Evolutionary conservation across 2,329 filamentous ascomycete species (phyloP).

Genomic region (Diaporthe nobilis): DNA sequence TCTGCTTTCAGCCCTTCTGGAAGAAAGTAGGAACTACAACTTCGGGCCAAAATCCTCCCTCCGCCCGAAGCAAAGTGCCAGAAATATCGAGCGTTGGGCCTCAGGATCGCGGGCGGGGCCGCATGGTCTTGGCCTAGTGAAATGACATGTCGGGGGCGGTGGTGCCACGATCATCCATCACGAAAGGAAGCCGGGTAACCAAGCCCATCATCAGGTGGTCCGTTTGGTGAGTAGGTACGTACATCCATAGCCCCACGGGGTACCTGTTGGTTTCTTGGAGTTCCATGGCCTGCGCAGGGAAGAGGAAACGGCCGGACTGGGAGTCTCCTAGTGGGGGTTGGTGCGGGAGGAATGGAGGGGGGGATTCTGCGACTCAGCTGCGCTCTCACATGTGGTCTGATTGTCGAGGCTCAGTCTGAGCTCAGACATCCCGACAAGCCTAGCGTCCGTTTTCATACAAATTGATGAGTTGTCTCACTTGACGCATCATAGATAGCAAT

Average conservation of each 20-base stretch:
- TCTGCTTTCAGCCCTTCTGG: background rate
- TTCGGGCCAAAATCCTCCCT: background rate
- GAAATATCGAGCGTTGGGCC: conserved; percentile 14
- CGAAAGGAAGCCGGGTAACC: conserved; percentile 28
- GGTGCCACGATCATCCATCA: conserved; percentile 31
- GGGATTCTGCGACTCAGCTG: conserved; percentile 12
- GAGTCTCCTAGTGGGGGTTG: background rate
- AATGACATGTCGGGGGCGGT: conserved; percentile 19
- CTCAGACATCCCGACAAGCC: conserved; percentile 10
- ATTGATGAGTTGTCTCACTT: conserved; percentile 23
- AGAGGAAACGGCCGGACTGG: background rate
- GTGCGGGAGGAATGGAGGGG: conserved; percentile 25
- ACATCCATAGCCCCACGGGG: background rate
- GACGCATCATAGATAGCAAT: conserved; percentile 7
- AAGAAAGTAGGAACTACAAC: background rate
- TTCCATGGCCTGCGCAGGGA: background rate
- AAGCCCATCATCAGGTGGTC: conserved; percentile 23
- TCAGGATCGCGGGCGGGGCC: conserved; percentile 22
- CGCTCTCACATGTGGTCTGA: conserved; percentile 32
- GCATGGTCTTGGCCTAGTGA: background rate
- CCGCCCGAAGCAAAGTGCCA: background rate
- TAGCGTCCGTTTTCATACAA: conserved; percentile 30
- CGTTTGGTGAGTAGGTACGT: background rate
- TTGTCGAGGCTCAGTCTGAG: conserved; percentile 30
- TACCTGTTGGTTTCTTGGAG: background rate